Evolutionary conservation across 306 rosid species (phyloP).

Genomic region (Vigna reflexopilosa): DNA sequence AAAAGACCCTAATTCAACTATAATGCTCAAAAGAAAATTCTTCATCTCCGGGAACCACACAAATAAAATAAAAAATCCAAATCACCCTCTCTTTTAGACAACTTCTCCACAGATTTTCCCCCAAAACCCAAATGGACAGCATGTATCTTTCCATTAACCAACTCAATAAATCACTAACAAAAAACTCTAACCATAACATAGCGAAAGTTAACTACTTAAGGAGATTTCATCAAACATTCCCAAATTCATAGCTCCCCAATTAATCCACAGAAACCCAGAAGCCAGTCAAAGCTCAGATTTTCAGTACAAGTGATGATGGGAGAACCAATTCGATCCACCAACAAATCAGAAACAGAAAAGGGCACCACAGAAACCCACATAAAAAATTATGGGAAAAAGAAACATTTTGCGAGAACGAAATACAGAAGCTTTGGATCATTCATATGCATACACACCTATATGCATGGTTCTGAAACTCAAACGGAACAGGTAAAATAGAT

Average conservation of each 20-base stretch:
- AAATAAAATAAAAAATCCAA: constrained; percentile 32
- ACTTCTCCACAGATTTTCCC: constrained; percentile 36
- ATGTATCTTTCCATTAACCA: constrained; percentile 35
- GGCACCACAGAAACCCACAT: constrained; percentile 35
- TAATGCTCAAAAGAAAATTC: constrained; percentile 38
- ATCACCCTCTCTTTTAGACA: constrained; percentile 32
- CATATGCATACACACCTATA: constrained; percentile 55
- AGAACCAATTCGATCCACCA: constrained; percentile 42
- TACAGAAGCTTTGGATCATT: constrained; percentile 43
- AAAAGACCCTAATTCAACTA: constrained; percentile 40
- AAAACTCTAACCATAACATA: constrained; percentile 17
- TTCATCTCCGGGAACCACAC: constrained; percentile 8
- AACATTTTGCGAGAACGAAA: constrained; percentile 3
- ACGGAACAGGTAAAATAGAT: constrained; percentile 60
- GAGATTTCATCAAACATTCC: constrained; percentile 44
- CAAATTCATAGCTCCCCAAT: constrained; percentile 31
- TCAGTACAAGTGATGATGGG: constrained; percentile 17
- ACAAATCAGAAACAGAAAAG: constrained; percentile 41
- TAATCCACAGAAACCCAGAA: constrained; percentile 44
- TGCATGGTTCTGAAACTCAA: constrained; percentile 60
- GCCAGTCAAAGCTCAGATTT: constrained; percentile 50
- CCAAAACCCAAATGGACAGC: constrained; percentile 40
- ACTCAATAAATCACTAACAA: constrained; percentile 34
- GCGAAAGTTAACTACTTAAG: constrained; percentile 24
- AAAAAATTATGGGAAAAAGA: background rate